Percentiles rank a stretch among this genome's conserved stretches.
Conservation (phyloP, 2,329 filamentous ascomycete species). For the Sclerotiophoma versabilis region DNA sequence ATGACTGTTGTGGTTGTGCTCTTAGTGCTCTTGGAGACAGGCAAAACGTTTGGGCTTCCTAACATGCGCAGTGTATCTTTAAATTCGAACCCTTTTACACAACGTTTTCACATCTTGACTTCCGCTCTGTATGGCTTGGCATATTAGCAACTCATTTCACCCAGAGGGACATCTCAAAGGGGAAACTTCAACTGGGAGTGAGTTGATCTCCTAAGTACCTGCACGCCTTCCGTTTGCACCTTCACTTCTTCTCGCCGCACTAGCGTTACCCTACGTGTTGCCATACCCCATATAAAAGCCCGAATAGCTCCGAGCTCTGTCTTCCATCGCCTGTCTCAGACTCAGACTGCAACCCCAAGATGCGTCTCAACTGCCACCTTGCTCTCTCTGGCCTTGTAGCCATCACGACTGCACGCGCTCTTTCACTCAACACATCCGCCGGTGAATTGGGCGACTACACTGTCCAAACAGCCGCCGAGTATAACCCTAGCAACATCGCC, state of each 20-base stretch:
- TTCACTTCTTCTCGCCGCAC: background rate
- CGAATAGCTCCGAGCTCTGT: background rate
- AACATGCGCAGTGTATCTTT: no score
- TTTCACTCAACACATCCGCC: background rate
- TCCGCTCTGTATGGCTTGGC: no score
- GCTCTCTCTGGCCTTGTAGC: background rate
- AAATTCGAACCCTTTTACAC: no score
- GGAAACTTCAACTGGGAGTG: no score
- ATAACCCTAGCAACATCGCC: slow-evolving; percentile 10
- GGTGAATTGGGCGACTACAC: background rate
- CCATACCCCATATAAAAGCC: background rate
- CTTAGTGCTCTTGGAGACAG: no score
- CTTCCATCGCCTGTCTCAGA: background rate
- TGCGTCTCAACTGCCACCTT: background rate
- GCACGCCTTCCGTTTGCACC: background rate
- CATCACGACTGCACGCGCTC: background rate
- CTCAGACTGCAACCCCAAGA: background rate
- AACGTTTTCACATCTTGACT: no score
- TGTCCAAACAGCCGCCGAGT: background rate
- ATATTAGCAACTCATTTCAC: no score
- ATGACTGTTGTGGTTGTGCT: no score
- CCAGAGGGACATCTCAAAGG: no score
- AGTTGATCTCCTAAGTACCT: background rate
- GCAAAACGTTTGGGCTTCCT: no score
- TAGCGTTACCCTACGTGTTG: background rate